phyloP scores from a whole-genome alignment of 1,139 yeast species.

The Spencermartinsiella ligniputridi region DNA sequence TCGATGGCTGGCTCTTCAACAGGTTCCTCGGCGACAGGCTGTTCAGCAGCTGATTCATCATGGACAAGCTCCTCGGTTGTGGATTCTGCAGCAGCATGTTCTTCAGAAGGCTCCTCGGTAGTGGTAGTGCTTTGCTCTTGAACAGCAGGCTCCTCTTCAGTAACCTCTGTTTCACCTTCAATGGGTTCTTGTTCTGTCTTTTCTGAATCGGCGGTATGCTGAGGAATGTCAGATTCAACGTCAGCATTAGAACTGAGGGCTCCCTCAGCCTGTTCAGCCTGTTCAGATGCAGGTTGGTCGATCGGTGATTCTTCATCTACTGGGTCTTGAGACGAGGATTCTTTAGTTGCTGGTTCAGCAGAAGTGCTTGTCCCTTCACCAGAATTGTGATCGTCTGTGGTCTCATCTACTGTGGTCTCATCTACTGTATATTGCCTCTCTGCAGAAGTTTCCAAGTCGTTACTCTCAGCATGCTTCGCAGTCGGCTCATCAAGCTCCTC shows the following conservation, averaged over 20 bases:
- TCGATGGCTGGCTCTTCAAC: background rate
- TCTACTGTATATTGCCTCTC: background rate
- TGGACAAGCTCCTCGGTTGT: slow-evolving; percentile 1
- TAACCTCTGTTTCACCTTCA: too few species aligned
- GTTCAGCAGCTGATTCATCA: too few species aligned
- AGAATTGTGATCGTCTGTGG: slow-evolving; percentile 4
- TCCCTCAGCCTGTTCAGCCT: too few species aligned
- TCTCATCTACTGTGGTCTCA: slow-evolving; percentile 4
- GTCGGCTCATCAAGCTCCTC: too few species aligned
- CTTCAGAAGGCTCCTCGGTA: too few species aligned
- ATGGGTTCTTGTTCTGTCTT: too few species aligned
- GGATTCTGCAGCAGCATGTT: background rate
- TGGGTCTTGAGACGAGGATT: background rate
- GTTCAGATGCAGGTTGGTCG: too few species aligned
- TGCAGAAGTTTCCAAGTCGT: background rate
- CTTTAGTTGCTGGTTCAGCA: background rate
- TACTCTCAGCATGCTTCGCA: background rate
- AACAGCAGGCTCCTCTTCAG: background rate
- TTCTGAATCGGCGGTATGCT: too few species aligned
- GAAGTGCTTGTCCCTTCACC: slow-evolving; percentile 1
- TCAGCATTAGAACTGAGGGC: too few species aligned
- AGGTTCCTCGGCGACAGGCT: background rate
- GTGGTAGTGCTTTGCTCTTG: slow-evolving; percentile 4
- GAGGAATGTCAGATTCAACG: too few species aligned
- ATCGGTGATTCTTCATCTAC: too few species aligned